A percentile compares a stretch with the other conserved stretches of the same genome.
These are phyloP conservation scores for Prunus padus DNA, from an alignment of 306 rosid species.

Conservation along the genomic window DNA sequence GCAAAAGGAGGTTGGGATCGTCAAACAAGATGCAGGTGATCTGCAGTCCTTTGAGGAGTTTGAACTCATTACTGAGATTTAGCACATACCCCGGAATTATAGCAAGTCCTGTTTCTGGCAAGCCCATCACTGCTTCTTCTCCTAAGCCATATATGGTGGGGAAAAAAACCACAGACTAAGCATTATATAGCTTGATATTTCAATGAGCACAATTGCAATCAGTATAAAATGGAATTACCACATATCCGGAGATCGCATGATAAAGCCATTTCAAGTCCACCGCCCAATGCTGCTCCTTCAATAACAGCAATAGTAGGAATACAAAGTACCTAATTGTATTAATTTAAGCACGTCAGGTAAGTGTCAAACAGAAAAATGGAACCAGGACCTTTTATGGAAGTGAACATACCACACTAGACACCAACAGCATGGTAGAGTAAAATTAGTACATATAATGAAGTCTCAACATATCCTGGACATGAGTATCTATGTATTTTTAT, in stretches of 20 bases:
- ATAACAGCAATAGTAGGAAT: conserved; percentile 84
- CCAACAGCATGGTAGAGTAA: background rate
- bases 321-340: conserved; percentile 52
- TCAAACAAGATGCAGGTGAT: conserved; percentile 4
- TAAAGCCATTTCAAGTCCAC: conserved; percentile 96
- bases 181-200: conserved; percentile 18
- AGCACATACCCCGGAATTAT: conserved; percentile 87
- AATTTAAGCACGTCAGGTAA: background rate
- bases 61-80: conserved; percentile 9
- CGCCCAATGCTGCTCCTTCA: conserved; percentile 94
- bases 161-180: conserved; percentile 20
- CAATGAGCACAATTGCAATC: conserved; percentile 14
- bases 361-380: conserved; percentile 11
- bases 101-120: conserved; percentile 99
- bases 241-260: conserved; percentile 95
- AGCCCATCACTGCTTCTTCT: conserved; percentile 66
- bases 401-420: background rate
- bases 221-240: conserved; percentile 46
- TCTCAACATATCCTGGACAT: background rate
- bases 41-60: background rate
- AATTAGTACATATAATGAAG: background rate
- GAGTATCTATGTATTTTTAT: background rate
- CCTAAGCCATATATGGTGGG: conserved; percentile 47
- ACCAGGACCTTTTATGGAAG: conserved; percentile 1
- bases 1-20: background rate